These are phyloP conservation scores for Intubia oerlemansii DNA, from an alignment of 2,329 filamentous ascomycete species.

Conservation along the genomic window DNA sequence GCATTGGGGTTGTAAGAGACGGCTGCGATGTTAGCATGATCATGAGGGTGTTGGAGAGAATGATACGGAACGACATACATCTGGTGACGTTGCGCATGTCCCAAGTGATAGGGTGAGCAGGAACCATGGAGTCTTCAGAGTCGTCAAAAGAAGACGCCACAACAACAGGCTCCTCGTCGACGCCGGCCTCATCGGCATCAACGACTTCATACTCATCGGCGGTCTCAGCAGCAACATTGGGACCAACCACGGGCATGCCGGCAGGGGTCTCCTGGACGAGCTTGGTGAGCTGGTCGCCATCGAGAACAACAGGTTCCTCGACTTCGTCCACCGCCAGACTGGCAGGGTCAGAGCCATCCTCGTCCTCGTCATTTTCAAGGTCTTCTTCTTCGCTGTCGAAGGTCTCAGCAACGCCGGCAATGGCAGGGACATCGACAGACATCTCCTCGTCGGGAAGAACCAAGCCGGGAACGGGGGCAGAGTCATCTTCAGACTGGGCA, in stretches of 20 bases:
- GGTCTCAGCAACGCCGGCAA: not conserved
- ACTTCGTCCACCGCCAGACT: no score
- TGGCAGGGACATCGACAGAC: no score
- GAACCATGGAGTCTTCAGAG: constrained; percentile 1
- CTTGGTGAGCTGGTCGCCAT: constrained; percentile 1
- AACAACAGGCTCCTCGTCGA: not conserved
- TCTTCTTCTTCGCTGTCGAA: not conserved
- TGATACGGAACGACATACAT: not conserved
- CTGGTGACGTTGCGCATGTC: constrained; percentile 1
- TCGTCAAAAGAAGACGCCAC: not conserved
- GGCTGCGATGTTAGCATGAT: constrained; percentile 1
- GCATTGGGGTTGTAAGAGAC: constrained; percentile 5
- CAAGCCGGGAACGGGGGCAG: no score
- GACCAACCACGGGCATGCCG: not conserved
- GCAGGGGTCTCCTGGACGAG: no score
- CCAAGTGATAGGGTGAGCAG: constrained; percentile 3
- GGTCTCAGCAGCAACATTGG: not conserved
- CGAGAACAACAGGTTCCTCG: not conserved
- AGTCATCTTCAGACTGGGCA: no score
- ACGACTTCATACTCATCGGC: not conserved
- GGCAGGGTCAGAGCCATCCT: not conserved
- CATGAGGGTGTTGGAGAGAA: not conserved
- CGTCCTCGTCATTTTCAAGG: no score
- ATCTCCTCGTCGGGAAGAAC: no score
- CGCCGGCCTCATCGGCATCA: not conserved